Conservation (phyloP, 345 rosid genomes). For the Pelargonium nanum region DNA sequence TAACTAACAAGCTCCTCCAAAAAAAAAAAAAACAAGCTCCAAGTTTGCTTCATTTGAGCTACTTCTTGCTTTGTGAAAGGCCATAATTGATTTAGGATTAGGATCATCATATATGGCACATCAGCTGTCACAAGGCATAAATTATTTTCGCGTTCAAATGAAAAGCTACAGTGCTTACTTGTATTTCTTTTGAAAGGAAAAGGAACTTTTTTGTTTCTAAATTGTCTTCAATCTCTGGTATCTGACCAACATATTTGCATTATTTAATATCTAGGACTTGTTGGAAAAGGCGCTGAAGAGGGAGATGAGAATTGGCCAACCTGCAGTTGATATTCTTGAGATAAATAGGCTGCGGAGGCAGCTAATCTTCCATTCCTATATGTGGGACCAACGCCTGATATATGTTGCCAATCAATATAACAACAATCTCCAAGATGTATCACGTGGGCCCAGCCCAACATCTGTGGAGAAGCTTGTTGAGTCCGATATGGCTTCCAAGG, state of each 20-base stretch:
- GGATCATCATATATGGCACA: too few relatives aligned
- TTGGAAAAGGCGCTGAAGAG: constrained; percentile 32
- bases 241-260: constrained; percentile 4
- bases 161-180: neutral
- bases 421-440: constrained; percentile 31
- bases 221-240: neutral
- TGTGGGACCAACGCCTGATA: constrained; percentile 77
- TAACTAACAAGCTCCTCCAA: neutral
- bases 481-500: constrained; percentile 24
- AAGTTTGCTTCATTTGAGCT: neutral
- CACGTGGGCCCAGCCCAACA: constrained; percentile 22
- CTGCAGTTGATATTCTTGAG: constrained; percentile 69
- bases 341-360: constrained; percentile 67
- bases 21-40: too few relatives aligned
- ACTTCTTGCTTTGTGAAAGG: neutral
- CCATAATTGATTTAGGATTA: too few relatives aligned
- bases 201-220: too few relatives aligned
- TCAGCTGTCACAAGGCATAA: too few relatives aligned
- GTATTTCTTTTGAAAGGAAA: neutral
- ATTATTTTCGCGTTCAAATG: too few relatives aligned
- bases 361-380: constrained; percentile 60
- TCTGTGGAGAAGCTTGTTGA: constrained; percentile 48
- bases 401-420: constrained; percentile 39
- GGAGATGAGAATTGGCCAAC: constrained; percentile 40
- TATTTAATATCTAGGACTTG: constrained; percentile 45